These are phyloP conservation scores for Macaranga tanarius DNA, from an alignment of 441 rosid species.

Conservation along the genomic window DNA sequence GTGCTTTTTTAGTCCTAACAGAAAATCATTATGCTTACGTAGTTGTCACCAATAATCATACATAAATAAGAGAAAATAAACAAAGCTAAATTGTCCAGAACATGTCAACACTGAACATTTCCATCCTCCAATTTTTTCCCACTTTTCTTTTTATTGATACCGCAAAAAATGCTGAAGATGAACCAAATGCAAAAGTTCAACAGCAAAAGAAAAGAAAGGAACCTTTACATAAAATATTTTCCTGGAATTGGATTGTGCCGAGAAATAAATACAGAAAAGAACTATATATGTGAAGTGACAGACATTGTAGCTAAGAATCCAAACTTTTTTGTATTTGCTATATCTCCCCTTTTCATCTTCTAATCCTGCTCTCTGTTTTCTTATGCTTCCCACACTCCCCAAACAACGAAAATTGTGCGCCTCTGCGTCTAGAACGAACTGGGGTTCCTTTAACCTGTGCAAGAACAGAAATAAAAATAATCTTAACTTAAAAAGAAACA, in stretches of 20 bases:
- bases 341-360: conserved; percentile 37
- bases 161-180: conserved; percentile 24
- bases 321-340: not conserved
- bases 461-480: conserved; percentile 10
- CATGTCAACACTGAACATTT: not conserved
- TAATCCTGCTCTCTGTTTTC: conserved; percentile 51
- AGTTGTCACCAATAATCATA: too few relatives aligned
- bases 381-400: conserved; percentile 66
- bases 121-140: not conserved
- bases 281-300: conserved; percentile 20
- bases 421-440: conserved; percentile 39
- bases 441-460: conserved; percentile 56
- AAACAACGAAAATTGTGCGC: conserved; percentile 57
- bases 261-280: conserved; percentile 33
- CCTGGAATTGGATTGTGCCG: conserved; percentile 20
- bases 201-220: conserved; percentile 8
- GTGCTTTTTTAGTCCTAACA: too few relatives aligned
- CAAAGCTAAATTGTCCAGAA: not conserved
- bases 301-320: conserved; percentile 9
- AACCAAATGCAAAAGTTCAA: conserved; percentile 20
- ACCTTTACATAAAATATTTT: conserved; percentile 21
- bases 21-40: too few relatives aligned
- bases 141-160: conserved; percentile 19
- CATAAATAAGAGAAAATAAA: too few relatives aligned
- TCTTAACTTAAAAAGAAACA: not conserved